phyloP scores from a whole-genome alignment of 345 rosid genomes.

The Heritiera fomes region DNA sequence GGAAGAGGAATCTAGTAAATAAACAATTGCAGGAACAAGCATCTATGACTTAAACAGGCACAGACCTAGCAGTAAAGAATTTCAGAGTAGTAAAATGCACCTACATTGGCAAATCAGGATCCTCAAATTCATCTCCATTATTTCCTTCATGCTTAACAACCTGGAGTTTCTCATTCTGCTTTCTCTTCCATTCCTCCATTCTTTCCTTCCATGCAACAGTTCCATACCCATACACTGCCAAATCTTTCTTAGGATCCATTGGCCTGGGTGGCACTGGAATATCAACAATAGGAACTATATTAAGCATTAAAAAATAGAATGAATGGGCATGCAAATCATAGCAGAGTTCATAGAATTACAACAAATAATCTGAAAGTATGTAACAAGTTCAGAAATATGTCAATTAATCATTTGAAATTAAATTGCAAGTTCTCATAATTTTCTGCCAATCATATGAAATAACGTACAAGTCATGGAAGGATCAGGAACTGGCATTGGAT shows the following conservation, averaged over 20 bases:
- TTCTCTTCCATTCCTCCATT: constrained; percentile 87
- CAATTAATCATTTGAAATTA: constrained; percentile 1
- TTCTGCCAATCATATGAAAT: not conserved
- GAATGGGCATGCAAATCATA: constrained; percentile 8
- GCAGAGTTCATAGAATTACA: not conserved
- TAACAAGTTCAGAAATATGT: not conserved
- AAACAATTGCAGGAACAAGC: not conserved
- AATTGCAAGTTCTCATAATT: constrained; percentile 2
- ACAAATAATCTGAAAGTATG: not conserved
- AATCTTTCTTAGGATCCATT: constrained; percentile 84
- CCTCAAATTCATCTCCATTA: constrained; percentile 51
- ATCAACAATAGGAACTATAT: constrained; percentile 24
- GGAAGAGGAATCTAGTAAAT: not conserved
- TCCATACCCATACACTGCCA: constrained; percentile 87
- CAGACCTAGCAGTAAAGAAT: not conserved
- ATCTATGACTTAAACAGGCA: not conserved
- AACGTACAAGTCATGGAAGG: constrained; percentile 57
- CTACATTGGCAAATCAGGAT: constrained; percentile 76
- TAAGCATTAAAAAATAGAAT: not conserved
- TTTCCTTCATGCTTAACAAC: constrained; percentile 60
- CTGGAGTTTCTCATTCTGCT: constrained; percentile 66
- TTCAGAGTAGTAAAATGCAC: constrained; percentile 20
- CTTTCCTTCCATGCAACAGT: constrained; percentile 91
- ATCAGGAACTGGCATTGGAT: constrained; percentile 57
- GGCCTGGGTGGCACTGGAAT: constrained; percentile 73